Conservation (phyloP, 1,139 yeast species). For the Blastobotrys proliferans region DNA sequence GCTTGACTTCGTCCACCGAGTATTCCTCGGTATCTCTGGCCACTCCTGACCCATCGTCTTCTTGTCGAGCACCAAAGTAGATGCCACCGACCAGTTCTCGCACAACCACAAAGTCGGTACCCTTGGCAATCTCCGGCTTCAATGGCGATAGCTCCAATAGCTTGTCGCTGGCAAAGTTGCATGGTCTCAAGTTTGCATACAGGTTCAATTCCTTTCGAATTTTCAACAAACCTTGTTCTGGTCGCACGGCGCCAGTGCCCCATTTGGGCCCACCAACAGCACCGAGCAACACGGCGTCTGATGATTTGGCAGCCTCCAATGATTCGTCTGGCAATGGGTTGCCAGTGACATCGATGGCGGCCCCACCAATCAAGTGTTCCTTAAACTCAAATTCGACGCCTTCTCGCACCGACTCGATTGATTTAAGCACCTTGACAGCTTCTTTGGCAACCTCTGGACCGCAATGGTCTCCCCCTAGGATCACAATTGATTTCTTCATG, state of each 20-base stretch:
- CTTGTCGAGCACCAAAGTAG: slow-evolving; percentile 92
- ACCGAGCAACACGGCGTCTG: slow-evolving; percentile 92
- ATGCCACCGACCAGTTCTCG: slow-evolving; percentile 98
- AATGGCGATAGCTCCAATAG: slow-evolving; percentile 84
- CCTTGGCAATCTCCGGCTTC: slow-evolving; percentile 75
- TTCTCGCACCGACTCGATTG: slow-evolving; percentile 65
- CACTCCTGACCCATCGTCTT: slow-evolving; percentile 77
- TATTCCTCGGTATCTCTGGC: slow-evolving; percentile 96
- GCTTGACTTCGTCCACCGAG: slow-evolving; percentile 82
- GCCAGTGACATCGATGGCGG: slow-evolving; percentile 97
- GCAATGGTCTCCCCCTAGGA: slow-evolving; percentile 95
- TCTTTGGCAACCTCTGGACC: slow-evolving; percentile 87
- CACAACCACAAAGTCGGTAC: slow-evolving; percentile 87
- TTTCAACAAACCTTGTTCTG: slow-evolving; percentile 92
- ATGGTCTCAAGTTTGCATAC: slow-evolving; percentile 95
- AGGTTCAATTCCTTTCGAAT: slow-evolving; percentile 91
- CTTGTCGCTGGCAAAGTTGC: slow-evolving; percentile 86
- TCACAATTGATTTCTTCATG: slow-evolving; percentile 67
- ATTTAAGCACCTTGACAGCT: slow-evolving; percentile 84
- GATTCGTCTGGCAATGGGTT: slow-evolving; percentile 86
- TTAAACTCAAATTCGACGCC: slow-evolving; percentile 65
- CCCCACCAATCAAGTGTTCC: slow-evolving; percentile 91
- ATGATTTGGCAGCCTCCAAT: slow-evolving; percentile 74
- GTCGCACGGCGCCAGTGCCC: slow-evolving; percentile 91
- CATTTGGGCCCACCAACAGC: slow-evolving; percentile 99